Evolutionary conservation across 805 yeast species (phyloP), one percentile per base, ranked within the genome.

Genomic region (Millerozyma miso): DNA sequence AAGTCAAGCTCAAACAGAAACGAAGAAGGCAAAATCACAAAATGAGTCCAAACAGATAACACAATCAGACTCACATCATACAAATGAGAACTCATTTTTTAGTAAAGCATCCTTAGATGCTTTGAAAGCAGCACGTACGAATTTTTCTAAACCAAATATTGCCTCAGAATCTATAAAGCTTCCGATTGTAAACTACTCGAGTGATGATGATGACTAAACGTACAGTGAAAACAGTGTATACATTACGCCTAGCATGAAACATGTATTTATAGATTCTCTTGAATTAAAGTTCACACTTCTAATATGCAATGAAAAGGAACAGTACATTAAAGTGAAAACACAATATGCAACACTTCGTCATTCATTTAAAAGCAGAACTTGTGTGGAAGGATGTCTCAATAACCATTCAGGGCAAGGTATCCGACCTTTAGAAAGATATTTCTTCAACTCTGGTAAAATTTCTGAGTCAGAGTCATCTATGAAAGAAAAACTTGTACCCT

Each of bases 401-500:
- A 54, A 42, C 56, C 58, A 53, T 33, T 47, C 47, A 12, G 58
- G 58, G 36, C 47, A 38, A 15, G 37, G 38, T 29, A 47, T 59
- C 4, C 62, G 56, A 12, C 71, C 67, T 31, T 51, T 55, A n/a
- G 57, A 51, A 40, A 83, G 61, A 62, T 79, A 73, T 48, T 66
- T 65, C 56, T 70, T 69, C 54, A 82, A 59, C 48, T 76, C 82
- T 41, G 62, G 60, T 41, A 84, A 71, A 1, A 80, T 64, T 1
- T 67, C 75, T 12, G 64, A 60, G 51, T 85, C 90, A 3, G 72
- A 73, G 10, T 73, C 74, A 42, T 77, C 79, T 48, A 89, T 60
- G 49, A 87, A 85, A 0, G 97, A 85, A 10, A 82, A 69, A 3
- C 96, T 84, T 7, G 76, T 70, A 36, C 99, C 99, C 4, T 58